Evolutionary conservation across 148 eudicot species (phyloP).

Genomic region (Amaranthus hypochondriacus): DNA sequence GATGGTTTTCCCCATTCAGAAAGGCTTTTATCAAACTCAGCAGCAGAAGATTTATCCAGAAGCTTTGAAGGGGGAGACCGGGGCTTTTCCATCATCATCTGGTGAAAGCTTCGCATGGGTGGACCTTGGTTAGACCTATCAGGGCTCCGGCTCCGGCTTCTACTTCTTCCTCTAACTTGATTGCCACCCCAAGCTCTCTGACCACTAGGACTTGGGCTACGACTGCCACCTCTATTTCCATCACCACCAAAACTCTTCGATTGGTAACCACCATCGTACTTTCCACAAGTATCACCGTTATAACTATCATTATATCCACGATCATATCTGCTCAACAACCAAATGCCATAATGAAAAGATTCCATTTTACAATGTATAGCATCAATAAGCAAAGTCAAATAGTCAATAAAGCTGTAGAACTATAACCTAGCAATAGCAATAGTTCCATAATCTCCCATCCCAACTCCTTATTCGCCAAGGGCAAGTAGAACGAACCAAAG

Average conservation of each 20-base stretch:
- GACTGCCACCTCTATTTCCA: slow-evolving; percentile 16
- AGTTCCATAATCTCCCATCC: background rate
- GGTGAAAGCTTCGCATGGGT: slow-evolving; percentile 49
- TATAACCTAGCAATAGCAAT: background rate
- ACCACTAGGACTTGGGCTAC: slow-evolving; percentile 42
- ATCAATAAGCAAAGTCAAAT: background rate
- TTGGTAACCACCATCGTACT: slow-evolving; percentile 37
- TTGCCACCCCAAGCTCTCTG: slow-evolving; percentile 34
- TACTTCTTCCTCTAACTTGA: slow-evolving; percentile 27
- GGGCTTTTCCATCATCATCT: slow-evolving; percentile 53
- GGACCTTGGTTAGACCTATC: slow-evolving; percentile 39
- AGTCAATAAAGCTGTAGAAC: background rate
- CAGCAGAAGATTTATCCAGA: background rate
- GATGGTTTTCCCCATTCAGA: background rate
- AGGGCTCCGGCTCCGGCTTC: slow-evolving; percentile 47
- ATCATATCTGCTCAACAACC: slow-evolving; percentile 35
- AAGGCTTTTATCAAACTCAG: background rate
- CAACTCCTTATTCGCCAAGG: no score
- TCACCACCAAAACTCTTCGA: background rate
- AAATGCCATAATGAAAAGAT: background rate
- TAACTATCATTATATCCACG: slow-evolving; percentile 23
- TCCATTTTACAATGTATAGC: background rate
- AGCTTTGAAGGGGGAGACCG: slow-evolving; percentile 19
- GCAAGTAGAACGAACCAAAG: no score
- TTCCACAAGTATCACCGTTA: slow-evolving; percentile 34